Evolutionary conservation across 805 yeast genomes (phyloP).

Genomic region (Candida sonorensis): DNA sequence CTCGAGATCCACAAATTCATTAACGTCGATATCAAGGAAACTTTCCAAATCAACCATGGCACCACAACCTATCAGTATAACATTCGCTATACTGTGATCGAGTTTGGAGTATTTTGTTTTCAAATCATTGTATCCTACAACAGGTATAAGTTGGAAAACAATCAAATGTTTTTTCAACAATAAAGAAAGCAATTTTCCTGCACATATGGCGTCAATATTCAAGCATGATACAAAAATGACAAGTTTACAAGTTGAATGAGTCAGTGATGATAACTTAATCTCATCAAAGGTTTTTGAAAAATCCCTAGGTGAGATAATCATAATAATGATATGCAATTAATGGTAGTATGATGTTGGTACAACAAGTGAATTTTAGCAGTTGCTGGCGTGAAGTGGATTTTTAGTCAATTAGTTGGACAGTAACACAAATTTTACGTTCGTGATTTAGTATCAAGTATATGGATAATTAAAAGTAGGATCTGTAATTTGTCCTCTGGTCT

Average conservation of each 20-base stretch:
- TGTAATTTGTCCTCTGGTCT: no score
- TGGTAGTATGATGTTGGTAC: no score
- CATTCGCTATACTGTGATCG: conserved; percentile 70
- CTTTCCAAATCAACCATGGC: conserved; percentile 81
- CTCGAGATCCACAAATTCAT: conserved; percentile 38
- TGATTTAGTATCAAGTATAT: no score
- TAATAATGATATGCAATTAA: no score
- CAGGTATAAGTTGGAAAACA: conserved; percentile 85
- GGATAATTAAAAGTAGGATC: no score
- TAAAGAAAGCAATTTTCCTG: conserved; percentile 67
- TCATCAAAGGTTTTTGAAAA: conserved; percentile 62
- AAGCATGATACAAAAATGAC: conserved; percentile 86
- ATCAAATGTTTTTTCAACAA: conserved; percentile 75
- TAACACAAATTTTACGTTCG: no score
- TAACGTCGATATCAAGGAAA: conserved; percentile 57
- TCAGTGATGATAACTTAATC: conserved; percentile 63
- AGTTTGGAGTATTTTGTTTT: conserved; percentile 53
- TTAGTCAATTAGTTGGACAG: no score
- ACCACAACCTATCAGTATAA: conserved; percentile 86
- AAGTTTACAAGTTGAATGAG: conserved; percentile 89
- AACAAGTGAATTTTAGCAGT: not conserved
- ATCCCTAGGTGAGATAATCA: conserved; percentile 72
- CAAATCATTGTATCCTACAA: conserved; percentile 83
- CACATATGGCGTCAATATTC: conserved; percentile 87
- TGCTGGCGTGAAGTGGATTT: not conserved